A percentile compares a stretch with the other conserved stretches of the same genome.
Conservation (phyloP, 2,329 filamentous ascomycete genomes). For the Gyromitra esculenta region DNA sequence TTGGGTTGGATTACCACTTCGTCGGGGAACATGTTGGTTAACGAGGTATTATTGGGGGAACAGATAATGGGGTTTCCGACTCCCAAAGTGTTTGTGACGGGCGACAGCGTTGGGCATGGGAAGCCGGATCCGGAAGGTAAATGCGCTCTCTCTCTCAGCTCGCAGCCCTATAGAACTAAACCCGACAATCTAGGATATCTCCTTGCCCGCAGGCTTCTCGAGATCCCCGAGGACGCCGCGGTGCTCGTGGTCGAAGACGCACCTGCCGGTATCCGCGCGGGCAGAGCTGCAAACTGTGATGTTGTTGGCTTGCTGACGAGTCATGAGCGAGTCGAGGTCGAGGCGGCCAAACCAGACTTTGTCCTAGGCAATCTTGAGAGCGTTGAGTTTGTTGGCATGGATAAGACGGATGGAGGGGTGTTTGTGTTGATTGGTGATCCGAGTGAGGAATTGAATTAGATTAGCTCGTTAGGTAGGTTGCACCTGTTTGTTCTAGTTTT, state of each 20-base stretch:
- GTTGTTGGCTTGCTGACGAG: conserved; percentile 87
- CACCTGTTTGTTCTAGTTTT: background rate
- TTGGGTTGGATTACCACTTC: conserved; percentile 31
- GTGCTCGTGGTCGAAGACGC: conserved; percentile 88
- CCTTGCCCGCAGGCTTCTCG: conserved; percentile 72
- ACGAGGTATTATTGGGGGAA: conserved; percentile 23
- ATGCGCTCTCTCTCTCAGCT: conserved; percentile 5
- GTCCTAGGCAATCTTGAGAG: conserved; percentile 82
- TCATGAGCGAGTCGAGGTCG: conserved; percentile 77
- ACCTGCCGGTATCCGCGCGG: conserved; percentile 82
- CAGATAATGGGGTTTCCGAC: conserved; percentile 68
- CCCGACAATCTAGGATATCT: conserved; percentile 68
- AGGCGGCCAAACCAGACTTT: conserved; percentile 84
- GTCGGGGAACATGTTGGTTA: conserved; percentile 29
- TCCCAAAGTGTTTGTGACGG: conserved; percentile 75
- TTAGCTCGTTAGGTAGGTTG: background rate
- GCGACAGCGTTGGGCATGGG: conserved; percentile 77
- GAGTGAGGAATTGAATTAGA: conserved; percentile 34
- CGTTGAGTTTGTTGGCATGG: conserved; percentile 70
- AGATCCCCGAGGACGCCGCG: conserved; percentile 60
- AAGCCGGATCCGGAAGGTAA: conserved; percentile 74
- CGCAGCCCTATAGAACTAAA: background rate
- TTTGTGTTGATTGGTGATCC: conserved; percentile 39
- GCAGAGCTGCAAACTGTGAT: conserved; percentile 84
- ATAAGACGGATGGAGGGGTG: conserved; percentile 67